These are phyloP conservation scores for Saccharomyces eubayanus DNA, from an alignment of 805 yeast species.

Conservation along the genomic window DNA sequence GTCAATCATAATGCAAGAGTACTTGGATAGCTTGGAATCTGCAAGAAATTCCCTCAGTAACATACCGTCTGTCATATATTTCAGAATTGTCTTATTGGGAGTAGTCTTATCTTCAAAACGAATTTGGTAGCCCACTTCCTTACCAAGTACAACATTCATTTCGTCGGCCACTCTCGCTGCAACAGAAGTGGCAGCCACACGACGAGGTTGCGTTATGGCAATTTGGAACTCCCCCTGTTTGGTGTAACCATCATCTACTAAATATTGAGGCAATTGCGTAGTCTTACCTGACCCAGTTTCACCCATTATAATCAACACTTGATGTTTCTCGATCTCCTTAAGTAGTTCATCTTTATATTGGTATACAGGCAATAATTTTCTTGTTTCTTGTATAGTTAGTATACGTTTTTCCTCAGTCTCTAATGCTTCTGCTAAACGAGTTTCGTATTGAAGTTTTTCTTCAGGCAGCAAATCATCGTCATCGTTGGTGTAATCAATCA, in stretches of 20 bases:
- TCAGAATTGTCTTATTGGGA: conserved; percentile 52
- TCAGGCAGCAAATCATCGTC: conserved; percentile 25
- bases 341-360: conserved; percentile 52
- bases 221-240: conserved; percentile 46
- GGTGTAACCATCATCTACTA: conserved; percentile 76
- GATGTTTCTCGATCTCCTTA: conserved; percentile 50
- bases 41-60: conserved; percentile 71
- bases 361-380: conserved; percentile 71
- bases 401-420: conserved; percentile 23
- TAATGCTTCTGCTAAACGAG: conserved; percentile 12
- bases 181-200: conserved; percentile 90
- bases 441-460: conserved; percentile 28
- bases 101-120: conserved; percentile 77
- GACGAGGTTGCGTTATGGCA: conserved; percentile 89
- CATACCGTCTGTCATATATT: conserved; percentile 96
- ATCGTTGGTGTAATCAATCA: conserved; percentile 47
- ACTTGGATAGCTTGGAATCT: conserved; percentile 61
- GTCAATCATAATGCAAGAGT: conserved; percentile 84
- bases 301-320: conserved; percentile 68
- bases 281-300: conserved; percentile 95
- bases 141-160: conserved; percentile 70
- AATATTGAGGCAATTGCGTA: conserved; percentile 83
- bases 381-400: conserved; percentile 38
- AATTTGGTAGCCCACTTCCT: conserved; percentile 80
- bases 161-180: conserved; percentile 90